phyloP scores from a whole-genome alignment of 768 basidiomycete species.

The Chalciporus piperatus region DNA sequence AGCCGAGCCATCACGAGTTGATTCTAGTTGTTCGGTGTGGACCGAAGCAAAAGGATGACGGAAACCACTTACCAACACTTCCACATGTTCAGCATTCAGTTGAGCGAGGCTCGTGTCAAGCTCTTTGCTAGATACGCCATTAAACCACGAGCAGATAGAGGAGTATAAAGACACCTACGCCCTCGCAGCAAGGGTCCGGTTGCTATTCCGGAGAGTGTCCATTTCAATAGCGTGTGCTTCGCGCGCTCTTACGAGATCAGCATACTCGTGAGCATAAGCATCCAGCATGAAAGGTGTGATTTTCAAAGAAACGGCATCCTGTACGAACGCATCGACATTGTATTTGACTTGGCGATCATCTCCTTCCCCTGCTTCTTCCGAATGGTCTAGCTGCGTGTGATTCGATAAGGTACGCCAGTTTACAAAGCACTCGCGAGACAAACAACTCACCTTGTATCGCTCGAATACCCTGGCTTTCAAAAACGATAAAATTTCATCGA shows the following conservation, averaged over 20 bases:
- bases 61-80: slow-evolving; percentile 51
- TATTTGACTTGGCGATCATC: slow-evolving; percentile 39
- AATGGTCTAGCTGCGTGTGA: slow-evolving; percentile 25
- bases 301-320: slow-evolving; percentile 78
- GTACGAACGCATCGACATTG: slow-evolving; percentile 78
- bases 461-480: slow-evolving; percentile 83
- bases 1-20: slow-evolving; percentile 87
- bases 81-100: slow-evolving; percentile 80
- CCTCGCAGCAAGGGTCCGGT: slow-evolving; percentile 71
- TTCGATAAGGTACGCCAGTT: not conserved
- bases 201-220: slow-evolving; percentile 77
- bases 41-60: slow-evolving; percentile 9
- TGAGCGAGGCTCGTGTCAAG: slow-evolving; percentile 79
- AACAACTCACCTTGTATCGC: slow-evolving; percentile 59
- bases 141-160: not conserved
- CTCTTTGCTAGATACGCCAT: slow-evolving; percentile 53
- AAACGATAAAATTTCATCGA: slow-evolving; percentile 86
- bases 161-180: slow-evolving; percentile 54
- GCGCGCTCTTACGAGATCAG: slow-evolving; percentile 70
- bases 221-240: slow-evolving; percentile 85
- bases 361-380: slow-evolving; percentile 25
- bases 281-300: slow-evolving; percentile 98
- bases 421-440: not conserved
- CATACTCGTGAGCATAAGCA: slow-evolving; percentile 83
- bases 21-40: slow-evolving; percentile 53